Evolutionary conservation across 352 stramenopile genomes (phyloP), one percentile per base, ranked within the genome.

Genomic region (Pythium aristosporum): DNA sequence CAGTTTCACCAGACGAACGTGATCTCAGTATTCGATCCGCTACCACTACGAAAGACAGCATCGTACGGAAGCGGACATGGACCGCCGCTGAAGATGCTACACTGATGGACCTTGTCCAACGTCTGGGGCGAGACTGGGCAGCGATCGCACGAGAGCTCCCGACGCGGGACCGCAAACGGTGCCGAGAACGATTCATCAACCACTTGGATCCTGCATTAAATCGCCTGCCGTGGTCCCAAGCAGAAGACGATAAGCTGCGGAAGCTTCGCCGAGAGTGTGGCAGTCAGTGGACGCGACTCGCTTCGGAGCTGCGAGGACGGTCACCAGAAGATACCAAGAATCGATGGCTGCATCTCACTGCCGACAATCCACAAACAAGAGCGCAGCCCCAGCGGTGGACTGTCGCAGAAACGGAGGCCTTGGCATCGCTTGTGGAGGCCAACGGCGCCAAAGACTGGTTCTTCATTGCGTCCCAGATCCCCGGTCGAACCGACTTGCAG

Each of bases 171-270:
- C 80, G 85, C 20, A 94, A 92, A 64, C 69, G 82, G 7, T 91
- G 81, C 48, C 76, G 85, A 1, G 85, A 94, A 52, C 68, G 85
- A n/a, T 94, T 75, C 25, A 68, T 88, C 36, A 91, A 94, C 59
- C 78, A 91, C 61, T 52, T 91, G 43, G 73, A 78, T 41, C 71
- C 80, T 15, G 46, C 62, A 30, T 58, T 89, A 21, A n/a, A 30
- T 9, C 43, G 39, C 20, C n/a, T 28, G 5, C 25, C 36, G 11
- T 94, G 85, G 85, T 79, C 48, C 0, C 0, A n/a, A 5, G 46
- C 71, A 4, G 85, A 94, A 39, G 79, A 94, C 46, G 32, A 66
- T 18, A 68, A 67, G 21, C 36, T 91, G 50, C 23, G 67, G 16
- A 25, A 68, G 10, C 61, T 89, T 25, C 67, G 87, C n/a, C 21